A percentile compares a stretch with the other conserved stretches of the same genome.
Evolutionary conservation across 768 basidiomycete genomes (phyloP).

Genomic region (Postia placenta): DNA sequence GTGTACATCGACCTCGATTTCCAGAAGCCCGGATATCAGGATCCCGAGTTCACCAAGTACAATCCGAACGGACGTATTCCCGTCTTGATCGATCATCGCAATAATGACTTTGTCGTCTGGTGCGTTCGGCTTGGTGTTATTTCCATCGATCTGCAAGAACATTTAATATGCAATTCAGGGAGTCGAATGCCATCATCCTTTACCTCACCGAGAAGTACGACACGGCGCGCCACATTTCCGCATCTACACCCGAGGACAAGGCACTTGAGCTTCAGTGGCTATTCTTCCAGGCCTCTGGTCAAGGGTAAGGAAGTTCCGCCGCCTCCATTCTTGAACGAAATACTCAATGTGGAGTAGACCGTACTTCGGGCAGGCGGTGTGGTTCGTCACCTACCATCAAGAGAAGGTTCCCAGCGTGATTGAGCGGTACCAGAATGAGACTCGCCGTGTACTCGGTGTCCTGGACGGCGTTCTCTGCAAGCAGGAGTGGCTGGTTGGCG

Average conservation of each 20-base stretch:
- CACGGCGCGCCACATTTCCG: no score
- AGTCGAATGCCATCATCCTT: no score
- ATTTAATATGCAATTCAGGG: constrained; percentile 25
- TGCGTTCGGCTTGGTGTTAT: constrained; percentile 30
- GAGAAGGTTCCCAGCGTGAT: constrained; percentile 24
- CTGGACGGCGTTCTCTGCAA: constrained; percentile 24
- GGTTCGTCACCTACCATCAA: constrained; percentile 21
- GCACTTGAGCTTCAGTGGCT: constrained; percentile 13
- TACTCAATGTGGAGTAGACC: constrained; percentile 12
- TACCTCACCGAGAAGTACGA: no score
- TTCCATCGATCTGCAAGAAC: constrained; percentile 26
- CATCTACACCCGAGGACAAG: constrained; percentile 17
- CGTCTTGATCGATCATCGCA: no score
- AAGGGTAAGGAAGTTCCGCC: no score
- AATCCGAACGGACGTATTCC: no score
- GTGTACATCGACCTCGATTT: constrained; percentile 21
- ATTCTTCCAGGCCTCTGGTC: constrained; percentile 23
- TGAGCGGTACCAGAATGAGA: no score
- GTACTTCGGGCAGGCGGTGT: constrained; percentile 22
- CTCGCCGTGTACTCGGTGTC: constrained; percentile 19
- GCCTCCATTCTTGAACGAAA: not conserved
- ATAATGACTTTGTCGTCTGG: no score
- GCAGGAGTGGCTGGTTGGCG: no score
- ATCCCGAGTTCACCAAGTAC: no score
- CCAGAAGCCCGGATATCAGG: constrained; percentile 19